Evolutionary conservation across 768 basidiomycete species (phyloP), one percentile per base, ranked within the genome.

Genomic region (Pulveroboletus sp.): DNA sequence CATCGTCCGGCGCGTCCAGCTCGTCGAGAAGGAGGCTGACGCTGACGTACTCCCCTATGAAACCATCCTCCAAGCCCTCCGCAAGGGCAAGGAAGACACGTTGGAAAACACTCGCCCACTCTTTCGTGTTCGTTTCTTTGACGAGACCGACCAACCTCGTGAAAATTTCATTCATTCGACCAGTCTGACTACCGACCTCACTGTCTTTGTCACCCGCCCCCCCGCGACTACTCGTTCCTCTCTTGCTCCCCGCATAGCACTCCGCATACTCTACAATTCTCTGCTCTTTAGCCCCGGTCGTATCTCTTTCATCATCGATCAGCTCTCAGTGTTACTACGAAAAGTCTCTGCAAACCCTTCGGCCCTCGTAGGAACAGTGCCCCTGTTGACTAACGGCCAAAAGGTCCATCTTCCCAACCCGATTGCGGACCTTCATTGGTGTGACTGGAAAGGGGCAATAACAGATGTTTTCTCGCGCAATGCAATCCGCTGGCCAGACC

Each of bases 101-200:
- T 58, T 75, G 11, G 78, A 81, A 35, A 69, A 67, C 14, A 60
- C 68, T 14, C 67, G 73, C 2, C 87, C 87, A 5, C 75, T 97
- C 26, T 97, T 96, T 72, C 82, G 93, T 44, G 93, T 96, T 37
- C 84, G 93, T n/a, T 96, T 97, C 76, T 93, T 96, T 66, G 93
- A 97, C 62, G 89, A 89, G 66, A 93, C 86, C 2, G 89, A 91
- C 57, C 70, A 80, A 33, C 80, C 77, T 37, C 83, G 76, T 42
- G 86, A 83, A 49, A 77, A 78, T 50, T 93, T 91, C 61, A 81
- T 94, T 51, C 77, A 79, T 24, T 81, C 82, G 0, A 93, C 94
- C 0, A 85, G 82, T 55, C 72, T 89, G 51, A 91, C 89, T 6
- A 88, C 93, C n/a, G 94, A 97, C 66, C 76, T 97, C 52, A 96